Evolutionary conservation across 192 early-diverging fungal genomes (phyloP), one percentile per base, ranked within the genome.

Genomic region (Phlyctochytrium bullatum): DNA sequence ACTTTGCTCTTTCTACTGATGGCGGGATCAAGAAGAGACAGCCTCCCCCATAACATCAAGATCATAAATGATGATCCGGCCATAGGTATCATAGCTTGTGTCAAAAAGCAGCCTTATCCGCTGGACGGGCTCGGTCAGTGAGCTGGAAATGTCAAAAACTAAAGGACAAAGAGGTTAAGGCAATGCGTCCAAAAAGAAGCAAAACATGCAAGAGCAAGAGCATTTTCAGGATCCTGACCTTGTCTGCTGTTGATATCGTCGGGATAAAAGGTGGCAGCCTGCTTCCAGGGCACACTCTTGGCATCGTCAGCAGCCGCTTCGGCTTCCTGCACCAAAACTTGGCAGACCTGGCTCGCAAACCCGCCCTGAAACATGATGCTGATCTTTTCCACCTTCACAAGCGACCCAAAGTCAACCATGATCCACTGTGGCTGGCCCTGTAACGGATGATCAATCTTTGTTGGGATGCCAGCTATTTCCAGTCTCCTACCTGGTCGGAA

Each of bases 401-500:
- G 23, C n/a, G 16, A 3, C 33, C 51, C 2, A 33, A 69, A 52
- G 24, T 61, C 67, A 27, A 62, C 1, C 24, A 62, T 62, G 31
- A 69, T 69, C 67, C 67, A 69, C 35, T 69, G 67, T 10, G 17
- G 17, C 14, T 36, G 17, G 16, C 67, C 67, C 67, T 69, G 25
- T 1, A 30, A 2, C 17, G 30, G 16, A 16, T 59, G 1, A 1
- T 28, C 17, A 30, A 16, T 59, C 30, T 23, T 51, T 51, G 47
- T 51, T 50, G 1, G 0, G 10, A n/a, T n/a, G 12, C 12, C 27
- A 64, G 17, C 10, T 20, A 51, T 10, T 35, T 47, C n/a, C 6
- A 36, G 58, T 35, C 34, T 36, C 61, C 62, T 78, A 88, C 90
- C 74, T 89, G 86, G 66, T 93, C 93, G 24, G 91, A 93, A 77